Percentiles rank a stretch among this genome's conserved stretches.
These are phyloP conservation scores for Podila horticola DNA, from an alignment of 192 early-diverging fungal species.

Conservation along the genomic window DNA sequence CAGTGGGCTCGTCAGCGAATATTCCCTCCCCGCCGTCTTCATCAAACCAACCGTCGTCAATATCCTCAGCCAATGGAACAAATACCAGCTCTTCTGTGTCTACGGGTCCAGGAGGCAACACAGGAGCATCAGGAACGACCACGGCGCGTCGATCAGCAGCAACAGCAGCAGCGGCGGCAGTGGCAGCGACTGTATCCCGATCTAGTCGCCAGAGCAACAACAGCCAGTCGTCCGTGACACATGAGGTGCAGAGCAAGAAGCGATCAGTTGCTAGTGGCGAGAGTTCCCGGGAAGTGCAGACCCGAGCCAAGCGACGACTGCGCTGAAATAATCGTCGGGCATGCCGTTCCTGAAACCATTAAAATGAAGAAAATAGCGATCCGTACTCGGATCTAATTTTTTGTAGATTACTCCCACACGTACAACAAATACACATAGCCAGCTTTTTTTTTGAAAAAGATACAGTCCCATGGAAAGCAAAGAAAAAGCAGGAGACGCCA, in stretches of 20 bases:
- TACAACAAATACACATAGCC: too few relatives aligned
- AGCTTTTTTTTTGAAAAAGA: too few relatives aligned
- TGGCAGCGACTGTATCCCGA: conserved; percentile 26
- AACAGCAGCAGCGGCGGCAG: conserved; percentile 38
- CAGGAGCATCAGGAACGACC: background rate
- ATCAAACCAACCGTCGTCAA: background rate
- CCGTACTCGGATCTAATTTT: background rate
- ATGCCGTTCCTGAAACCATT: background rate
- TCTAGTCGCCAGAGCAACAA: conserved; percentile 16
- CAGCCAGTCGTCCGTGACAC: background rate
- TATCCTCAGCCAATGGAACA: background rate
- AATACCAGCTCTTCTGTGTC: background rate
- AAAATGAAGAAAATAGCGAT: background rate
- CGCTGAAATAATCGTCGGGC: background rate
- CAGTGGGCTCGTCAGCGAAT: background rate
- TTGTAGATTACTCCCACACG: too few relatives aligned
- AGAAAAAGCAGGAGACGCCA: too few relatives aligned
- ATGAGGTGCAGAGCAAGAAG: conserved; percentile 14
- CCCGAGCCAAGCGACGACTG: conserved; percentile 40
- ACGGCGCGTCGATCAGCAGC: conserved; percentile 44
- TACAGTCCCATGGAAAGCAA: too few relatives aligned
- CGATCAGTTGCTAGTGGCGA: conserved; percentile 8
- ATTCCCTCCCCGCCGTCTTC: background rate
- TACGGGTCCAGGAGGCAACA: background rate
- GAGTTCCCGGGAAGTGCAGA: conserved; percentile 7